phyloP scores from a whole-genome alignment of 129 eudicot species.

The Flaveria ramosissima region DNA sequence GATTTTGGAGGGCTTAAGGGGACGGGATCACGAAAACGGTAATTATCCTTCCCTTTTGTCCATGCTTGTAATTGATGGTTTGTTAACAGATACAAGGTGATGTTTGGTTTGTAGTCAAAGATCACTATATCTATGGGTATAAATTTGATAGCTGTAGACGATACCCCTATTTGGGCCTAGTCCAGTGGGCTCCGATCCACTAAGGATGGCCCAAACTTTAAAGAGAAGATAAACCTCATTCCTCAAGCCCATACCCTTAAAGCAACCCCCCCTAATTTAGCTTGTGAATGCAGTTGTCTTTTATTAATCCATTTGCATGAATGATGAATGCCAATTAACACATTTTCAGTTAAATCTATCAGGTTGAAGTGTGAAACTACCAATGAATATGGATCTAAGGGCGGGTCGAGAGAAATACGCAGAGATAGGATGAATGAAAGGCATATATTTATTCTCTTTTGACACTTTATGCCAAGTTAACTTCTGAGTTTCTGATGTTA shows the following conservation, averaged over 20 bases:
- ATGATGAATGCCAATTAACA: background rate
- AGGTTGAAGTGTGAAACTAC: constrained; percentile 57
- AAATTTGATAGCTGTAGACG: background rate
- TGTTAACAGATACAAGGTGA: background rate
- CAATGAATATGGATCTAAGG: constrained; percentile 56
- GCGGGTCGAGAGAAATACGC: constrained; percentile 73
- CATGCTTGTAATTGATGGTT: background rate
- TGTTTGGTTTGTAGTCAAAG: background rate
- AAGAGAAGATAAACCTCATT: background rate
- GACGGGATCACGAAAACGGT: constrained; percentile 62
- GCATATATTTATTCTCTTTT: constrained; percentile 35
- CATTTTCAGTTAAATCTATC: constrained; percentile 25
- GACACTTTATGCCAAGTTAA: background rate
- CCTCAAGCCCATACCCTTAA: background rate
- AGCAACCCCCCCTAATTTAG: background rate
- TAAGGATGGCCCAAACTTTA: no score
- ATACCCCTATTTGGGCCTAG: no score
- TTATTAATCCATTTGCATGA: background rate
- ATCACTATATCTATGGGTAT: background rate
- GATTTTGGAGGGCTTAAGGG: constrained; percentile 55
- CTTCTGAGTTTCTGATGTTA: constrained; percentile 17
- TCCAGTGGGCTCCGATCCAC: no score
- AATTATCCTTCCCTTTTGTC: constrained; percentile 15
- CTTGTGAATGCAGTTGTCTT: background rate
- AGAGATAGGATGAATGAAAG: constrained; percentile 76